These are phyloP conservation scores for Psidium friedrichsthalianum DNA, from an alignment of 345 rosid species.

Conservation along the genomic window DNA sequence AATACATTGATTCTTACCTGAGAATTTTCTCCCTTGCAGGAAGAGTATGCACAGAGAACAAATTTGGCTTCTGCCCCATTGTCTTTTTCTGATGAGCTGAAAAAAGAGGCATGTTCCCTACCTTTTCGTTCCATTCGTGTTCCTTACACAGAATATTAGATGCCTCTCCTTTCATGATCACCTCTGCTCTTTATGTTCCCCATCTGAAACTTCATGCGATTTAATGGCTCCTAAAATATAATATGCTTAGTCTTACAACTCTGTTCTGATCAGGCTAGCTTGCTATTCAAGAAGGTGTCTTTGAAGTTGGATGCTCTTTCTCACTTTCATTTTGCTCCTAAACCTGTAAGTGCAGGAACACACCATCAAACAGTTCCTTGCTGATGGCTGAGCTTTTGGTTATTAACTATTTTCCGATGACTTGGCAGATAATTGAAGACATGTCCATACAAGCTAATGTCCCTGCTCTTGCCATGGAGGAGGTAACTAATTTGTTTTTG, in stretches of 20 bases:
- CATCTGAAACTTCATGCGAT: background rate
- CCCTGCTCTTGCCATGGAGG: conserved; percentile 98
- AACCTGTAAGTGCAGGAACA: conserved; percentile 63
- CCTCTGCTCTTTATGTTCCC: background rate
- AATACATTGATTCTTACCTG: background rate
- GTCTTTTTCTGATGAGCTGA: conserved; percentile 73
- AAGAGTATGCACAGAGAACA: conserved; percentile 62
- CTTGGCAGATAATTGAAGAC: conserved; percentile 71
- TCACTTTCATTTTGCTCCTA: conserved; percentile 94
- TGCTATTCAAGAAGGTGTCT: conserved; percentile 68
- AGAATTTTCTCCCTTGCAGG: conserved; percentile 35
- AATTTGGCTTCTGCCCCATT: conserved; percentile 59
- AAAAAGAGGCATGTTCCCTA: conserved; percentile 52
- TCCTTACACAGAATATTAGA: background rate
- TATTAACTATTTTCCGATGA: background rate
- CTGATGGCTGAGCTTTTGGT: background rate
- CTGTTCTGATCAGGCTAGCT: conserved; percentile 45
- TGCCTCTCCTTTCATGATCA: background rate
- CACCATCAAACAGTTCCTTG: background rate
- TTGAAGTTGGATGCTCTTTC: conserved; percentile 95
- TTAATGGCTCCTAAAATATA: background rate
- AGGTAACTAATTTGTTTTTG: conserved; percentile 30
- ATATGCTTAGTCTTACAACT: background rate
- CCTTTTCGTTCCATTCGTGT: background rate
- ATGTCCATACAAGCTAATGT: conserved; percentile 80